phyloP scores from a whole-genome alignment of 371 early-diverging fungal genomes.

The Funneliformis caledonium region DNA sequence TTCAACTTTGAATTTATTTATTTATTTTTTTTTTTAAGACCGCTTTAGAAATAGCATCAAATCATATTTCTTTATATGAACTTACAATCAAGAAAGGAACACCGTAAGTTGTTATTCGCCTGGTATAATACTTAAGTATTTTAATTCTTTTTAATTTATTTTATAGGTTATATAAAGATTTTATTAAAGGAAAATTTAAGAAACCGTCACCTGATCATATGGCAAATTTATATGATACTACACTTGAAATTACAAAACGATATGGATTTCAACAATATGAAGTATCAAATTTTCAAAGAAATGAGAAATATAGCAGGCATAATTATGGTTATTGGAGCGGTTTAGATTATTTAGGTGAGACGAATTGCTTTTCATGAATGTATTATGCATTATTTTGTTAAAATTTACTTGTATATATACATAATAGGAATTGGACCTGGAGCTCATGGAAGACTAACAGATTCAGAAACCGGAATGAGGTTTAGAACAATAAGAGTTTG shows the following conservation, averaged over 20 bases:
- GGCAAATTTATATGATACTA: constrained; percentile 79
- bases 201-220: constrained; percentile 60
- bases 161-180: constrained; percentile 60
- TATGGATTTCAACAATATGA: constrained; percentile 81
- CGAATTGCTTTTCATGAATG: not conserved
- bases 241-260: constrained; percentile 52
- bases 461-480: constrained; percentile 46
- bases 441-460: constrained; percentile 77
- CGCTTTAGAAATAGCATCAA: constrained; percentile 60
- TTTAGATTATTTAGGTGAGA: constrained; percentile 72
- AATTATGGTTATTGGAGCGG: constrained; percentile 88
- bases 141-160: not conserved
- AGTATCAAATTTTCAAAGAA: constrained; percentile 77
- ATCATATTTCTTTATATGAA: constrained; percentile 84
- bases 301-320: constrained; percentile 65
- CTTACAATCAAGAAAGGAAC: constrained; percentile 86
- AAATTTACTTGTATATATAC: not conserved
- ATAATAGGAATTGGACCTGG: constrained; percentile 79
- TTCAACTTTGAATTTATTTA: too few species aligned
- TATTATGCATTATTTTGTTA: not conserved
- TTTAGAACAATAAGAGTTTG: constrained; percentile 66
- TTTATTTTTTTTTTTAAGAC: constrained; percentile 42
- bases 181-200: constrained; percentile 47
- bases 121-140: not conserved
- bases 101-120: constrained; percentile 49